These are phyloP conservation scores for Calonectria montana DNA, from an alignment of 2,329 filamentous ascomycete species.

Conservation along the genomic window DNA sequence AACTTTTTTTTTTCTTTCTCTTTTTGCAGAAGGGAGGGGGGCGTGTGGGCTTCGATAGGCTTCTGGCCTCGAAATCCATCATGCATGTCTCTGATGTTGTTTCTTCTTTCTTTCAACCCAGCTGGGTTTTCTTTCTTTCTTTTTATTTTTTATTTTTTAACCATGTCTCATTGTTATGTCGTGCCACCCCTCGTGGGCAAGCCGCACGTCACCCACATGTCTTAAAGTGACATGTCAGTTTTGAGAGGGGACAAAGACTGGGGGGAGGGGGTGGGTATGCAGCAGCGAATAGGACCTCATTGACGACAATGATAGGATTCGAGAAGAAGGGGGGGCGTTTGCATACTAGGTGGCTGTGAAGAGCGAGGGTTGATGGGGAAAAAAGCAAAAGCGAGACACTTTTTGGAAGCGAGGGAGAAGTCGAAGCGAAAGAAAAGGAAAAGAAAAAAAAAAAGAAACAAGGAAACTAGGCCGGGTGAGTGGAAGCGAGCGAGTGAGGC, in stretches of 20 bases:
- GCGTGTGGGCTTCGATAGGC: not conserved
- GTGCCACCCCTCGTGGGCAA: constrained; percentile 9
- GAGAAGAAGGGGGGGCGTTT: not conserved
- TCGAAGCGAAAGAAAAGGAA: not conserved
- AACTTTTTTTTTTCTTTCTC: constrained; percentile 1
- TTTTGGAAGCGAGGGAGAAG: constrained; percentile 3
- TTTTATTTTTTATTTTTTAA: too few relatives aligned
- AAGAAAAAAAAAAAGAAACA: not conserved
- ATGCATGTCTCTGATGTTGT: constrained; percentile 4
- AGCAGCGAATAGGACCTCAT: not conserved
- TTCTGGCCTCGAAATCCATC: not conserved
- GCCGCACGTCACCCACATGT: constrained; percentile 10
- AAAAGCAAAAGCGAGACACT: constrained; percentile 1
- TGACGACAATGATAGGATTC: not conserved
- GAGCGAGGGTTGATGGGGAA: not conserved
- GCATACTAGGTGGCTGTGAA: not conserved
- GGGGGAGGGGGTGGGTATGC: not conserved
- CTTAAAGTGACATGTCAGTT: constrained; percentile 13
- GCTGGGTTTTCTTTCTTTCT: too few relatives aligned
- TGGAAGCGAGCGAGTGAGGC: not conserved
- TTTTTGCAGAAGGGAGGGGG: constrained; percentile 1
- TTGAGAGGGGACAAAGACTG: not conserved
- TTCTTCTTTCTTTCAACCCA: not conserved
- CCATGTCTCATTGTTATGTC: not conserved
- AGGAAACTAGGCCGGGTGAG: not conserved